These are phyloP conservation scores for Pelagophyceae sp. DNA, from an alignment of 352 stramenopile species.

Conservation along the genomic window DNA sequence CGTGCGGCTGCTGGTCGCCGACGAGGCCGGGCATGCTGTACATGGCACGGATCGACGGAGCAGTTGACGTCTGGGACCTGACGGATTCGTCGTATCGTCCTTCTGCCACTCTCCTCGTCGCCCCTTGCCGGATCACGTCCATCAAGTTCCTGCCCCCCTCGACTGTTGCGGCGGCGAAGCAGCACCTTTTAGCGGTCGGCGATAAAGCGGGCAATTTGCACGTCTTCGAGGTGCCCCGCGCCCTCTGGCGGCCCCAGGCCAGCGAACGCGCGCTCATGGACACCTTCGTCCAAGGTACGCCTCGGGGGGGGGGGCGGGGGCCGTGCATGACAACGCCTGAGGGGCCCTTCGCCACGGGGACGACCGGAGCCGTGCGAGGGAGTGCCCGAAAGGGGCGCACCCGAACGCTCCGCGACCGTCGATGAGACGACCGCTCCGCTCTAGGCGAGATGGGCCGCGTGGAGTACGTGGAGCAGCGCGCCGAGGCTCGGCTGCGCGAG, in stretches of 20 bases:
- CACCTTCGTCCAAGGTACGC: constrained; percentile 76
- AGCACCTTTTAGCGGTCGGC: constrained; percentile 76
- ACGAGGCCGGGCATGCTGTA: constrained; percentile 72
- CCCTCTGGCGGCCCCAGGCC: constrained; percentile 60
- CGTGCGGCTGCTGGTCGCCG: constrained; percentile 70
- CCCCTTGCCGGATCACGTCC: constrained; percentile 65
- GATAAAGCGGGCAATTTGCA: constrained; percentile 80
- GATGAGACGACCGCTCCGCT: no score
- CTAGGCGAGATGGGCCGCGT: neutral
- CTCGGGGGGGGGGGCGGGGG: no score
- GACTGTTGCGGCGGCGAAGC: constrained; percentile 43
- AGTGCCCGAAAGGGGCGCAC: no score
- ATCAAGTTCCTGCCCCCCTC: constrained; percentile 40
- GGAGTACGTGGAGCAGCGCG: neutral
- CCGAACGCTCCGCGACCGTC: no score
- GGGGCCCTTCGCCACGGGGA: no score
- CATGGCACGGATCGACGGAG: constrained; percentile 70
- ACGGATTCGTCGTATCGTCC: constrained; percentile 75
- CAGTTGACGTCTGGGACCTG: constrained; percentile 84
- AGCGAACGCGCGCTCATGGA: constrained; percentile 68
- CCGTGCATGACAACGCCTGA: no score
- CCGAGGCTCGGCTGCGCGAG: neutral
- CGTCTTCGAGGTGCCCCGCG: constrained; percentile 78
- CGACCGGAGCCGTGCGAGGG: no score
- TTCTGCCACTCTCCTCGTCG: constrained; percentile 63